Evolutionary conservation across 805 yeast genomes (phyloP).

Genomic region (Candida argentea): DNA sequence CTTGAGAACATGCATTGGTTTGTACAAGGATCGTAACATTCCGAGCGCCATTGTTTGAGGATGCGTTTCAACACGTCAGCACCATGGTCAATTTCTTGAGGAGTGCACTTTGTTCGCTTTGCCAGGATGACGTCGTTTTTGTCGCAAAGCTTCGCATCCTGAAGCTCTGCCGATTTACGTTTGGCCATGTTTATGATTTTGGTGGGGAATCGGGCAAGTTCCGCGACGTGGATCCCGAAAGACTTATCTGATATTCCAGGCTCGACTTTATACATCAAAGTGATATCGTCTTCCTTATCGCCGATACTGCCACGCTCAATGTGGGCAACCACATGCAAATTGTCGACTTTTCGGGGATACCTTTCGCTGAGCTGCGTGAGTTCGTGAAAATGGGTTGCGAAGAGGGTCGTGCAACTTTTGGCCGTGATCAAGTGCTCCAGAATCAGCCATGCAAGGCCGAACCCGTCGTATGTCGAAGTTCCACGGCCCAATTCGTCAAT

Average conservation of each 20-base stretch:
- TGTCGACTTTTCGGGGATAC: constrained; percentile 49
- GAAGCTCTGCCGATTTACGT: constrained; percentile 82
- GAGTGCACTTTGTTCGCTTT: constrained; percentile 42
- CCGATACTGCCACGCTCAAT: constrained; percentile 45
- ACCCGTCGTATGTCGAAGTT: constrained; percentile 85
- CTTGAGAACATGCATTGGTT: constrained; percentile 16
- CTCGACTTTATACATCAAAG: constrained; percentile 87
- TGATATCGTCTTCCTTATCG: constrained; percentile 52
- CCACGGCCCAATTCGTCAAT: constrained; percentile 97
- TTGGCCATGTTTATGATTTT: constrained; percentile 94
- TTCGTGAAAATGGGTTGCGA: constrained; percentile 98
- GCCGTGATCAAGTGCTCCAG: constrained; percentile 71
- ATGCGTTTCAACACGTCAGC: constrained; percentile 37
- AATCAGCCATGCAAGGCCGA: constrained; percentile 96
- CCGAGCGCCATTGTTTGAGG: constrained; percentile 44
- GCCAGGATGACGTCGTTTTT: constrained; percentile 31
- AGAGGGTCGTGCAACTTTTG: constrained; percentile 69
- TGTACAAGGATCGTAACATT: constrained; percentile 22
- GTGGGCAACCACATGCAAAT: constrained; percentile 90
- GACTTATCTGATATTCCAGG: constrained; percentile 94
- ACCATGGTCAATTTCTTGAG: constrained; percentile 46
- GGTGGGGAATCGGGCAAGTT: constrained; percentile 83
- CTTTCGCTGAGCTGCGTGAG: constrained; percentile 68
- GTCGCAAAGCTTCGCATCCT: constrained; percentile 36
- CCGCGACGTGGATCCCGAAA: constrained; percentile 97